Conservation (phyloP, 1,284 basidiomycete genomes). For the Irpex lacteus region DNA sequence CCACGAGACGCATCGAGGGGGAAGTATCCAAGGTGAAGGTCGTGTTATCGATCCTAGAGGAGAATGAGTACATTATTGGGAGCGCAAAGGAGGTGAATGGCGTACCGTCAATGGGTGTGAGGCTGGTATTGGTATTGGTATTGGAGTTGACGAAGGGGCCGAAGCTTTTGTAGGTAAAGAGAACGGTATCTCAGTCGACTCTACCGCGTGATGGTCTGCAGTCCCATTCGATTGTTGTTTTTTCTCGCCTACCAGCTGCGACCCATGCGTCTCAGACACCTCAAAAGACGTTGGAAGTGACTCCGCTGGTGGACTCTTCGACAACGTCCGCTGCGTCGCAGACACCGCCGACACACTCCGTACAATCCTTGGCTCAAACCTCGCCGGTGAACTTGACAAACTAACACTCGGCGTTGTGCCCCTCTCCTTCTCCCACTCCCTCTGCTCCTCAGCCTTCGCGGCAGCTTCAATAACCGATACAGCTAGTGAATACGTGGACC, state of each 20-base stretch:
- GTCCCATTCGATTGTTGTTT: not conserved
- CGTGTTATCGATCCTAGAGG: not conserved
- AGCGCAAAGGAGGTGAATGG: not conserved
- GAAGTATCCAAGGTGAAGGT: not conserved
- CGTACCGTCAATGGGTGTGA: not conserved
- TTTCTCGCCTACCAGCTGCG: not conserved
- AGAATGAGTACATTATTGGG: not conserved
- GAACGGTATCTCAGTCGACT: not conserved
- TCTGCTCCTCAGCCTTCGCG: constrained; percentile 17
- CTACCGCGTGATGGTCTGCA: not conserved
- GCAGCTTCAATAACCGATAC: constrained; percentile 6
- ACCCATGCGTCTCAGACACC: not conserved
- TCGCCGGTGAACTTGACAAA: constrained; percentile 5
- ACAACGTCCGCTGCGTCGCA: not conserved
- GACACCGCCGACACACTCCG: constrained; percentile 39
- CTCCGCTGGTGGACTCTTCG: not conserved
- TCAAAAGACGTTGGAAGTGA: not conserved
- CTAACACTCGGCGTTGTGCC: constrained; percentile 3
- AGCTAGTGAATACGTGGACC: constrained; percentile 32
- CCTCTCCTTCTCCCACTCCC: constrained; percentile 11
- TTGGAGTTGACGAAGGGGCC: not conserved
- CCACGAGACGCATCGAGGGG: not conserved
- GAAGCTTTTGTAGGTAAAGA: not conserved
- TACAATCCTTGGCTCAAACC: constrained; percentile 47
- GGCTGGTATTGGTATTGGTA: not conserved